phyloP scores from a whole-genome alignment of 192 early-diverging fungal genomes.

The Backusella parvicylindrica region DNA sequence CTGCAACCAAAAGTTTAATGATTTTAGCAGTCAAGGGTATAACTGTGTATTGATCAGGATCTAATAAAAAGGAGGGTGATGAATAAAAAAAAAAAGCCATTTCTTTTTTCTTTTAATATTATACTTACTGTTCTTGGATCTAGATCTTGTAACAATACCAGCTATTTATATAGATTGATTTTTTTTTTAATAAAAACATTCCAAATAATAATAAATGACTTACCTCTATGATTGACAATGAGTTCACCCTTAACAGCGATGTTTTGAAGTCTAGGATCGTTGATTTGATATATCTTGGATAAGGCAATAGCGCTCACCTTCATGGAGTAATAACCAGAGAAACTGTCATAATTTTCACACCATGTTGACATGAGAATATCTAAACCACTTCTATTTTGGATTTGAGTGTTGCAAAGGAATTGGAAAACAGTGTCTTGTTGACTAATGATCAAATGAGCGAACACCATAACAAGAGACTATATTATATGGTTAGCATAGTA shows the following conservation, averaged over 20 bases:
- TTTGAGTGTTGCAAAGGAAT: conserved; percentile 60
- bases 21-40: conserved; percentile 84
- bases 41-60: conserved; percentile 74
- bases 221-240: conserved; percentile 48
- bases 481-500: background rate
- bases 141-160: conserved; percentile 59
- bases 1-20: conserved; percentile 79
- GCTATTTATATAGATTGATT: background rate
- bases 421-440: conserved; percentile 70
- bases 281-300: conserved; percentile 63
- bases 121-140: conserved; percentile 38
- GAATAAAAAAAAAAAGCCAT: background rate
- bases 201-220: background rate
- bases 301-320: conserved; percentile 83
- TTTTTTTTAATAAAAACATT: background rate
- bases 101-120: background rate
- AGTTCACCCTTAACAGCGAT: conserved; percentile 82
- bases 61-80: conserved; percentile 32
- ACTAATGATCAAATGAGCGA: conserved; percentile 76
- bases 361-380: conserved; percentile 73
- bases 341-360: conserved; percentile 80
- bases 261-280: conserved; percentile 60
- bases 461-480: conserved; percentile 79
- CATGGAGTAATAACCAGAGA: conserved; percentile 78
- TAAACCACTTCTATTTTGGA: conserved; percentile 66